Evolutionary conservation across 108 stramenopile species (phyloP).

Genomic region (Mayamaea pseudoterrestris): DNA sequence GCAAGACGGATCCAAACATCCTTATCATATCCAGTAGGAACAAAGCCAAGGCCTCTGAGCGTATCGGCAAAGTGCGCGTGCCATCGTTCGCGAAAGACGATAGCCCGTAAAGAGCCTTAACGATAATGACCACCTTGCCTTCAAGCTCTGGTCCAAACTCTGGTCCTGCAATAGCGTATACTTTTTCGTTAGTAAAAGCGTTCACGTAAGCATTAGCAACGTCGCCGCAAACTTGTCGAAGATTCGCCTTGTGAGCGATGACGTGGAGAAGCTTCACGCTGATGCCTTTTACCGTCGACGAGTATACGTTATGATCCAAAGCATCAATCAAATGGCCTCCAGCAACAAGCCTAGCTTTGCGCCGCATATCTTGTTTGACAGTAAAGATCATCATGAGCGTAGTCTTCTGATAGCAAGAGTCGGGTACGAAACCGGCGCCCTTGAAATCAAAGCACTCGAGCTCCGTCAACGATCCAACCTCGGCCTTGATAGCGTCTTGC

Average conservation of each 20-base stretch:
- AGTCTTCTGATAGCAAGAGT: slow-evolving; percentile 18
- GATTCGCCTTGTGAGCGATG: slow-evolving; percentile 4
- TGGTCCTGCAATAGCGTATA: slow-evolving; percentile 14
- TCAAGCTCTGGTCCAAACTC: slow-evolving; percentile 13
- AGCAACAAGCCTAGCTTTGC: slow-evolving; percentile 19
- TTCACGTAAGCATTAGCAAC: slow-evolving; percentile 20
- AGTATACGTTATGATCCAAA: slow-evolving; percentile 14
- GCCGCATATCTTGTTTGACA: slow-evolving; percentile 21
- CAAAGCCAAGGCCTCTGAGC: slow-evolving; percentile 7
- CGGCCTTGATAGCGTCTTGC: slow-evolving; percentile 11
- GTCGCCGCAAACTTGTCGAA: slow-evolving; percentile 9
- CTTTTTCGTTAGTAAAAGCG: slow-evolving; percentile 10
- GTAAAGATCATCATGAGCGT: slow-evolving; percentile 12
- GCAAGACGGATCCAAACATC: slow-evolving; percentile 13
- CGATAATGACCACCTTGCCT: slow-evolving; percentile 5
- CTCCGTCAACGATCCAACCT: slow-evolving; percentile 11
- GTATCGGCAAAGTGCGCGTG: slow-evolving; percentile 5
- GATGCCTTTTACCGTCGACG: slow-evolving; percentile 6
- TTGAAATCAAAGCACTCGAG: slow-evolving; percentile 10
- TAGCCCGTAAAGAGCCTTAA: slow-evolving; percentile 20
- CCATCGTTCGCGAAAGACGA: slow-evolving; percentile 1
- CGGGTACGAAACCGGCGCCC: slow-evolving; percentile 1
- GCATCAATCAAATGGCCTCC: slow-evolving; percentile 3
- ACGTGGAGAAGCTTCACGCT: neutral
- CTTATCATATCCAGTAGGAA: slow-evolving; percentile 6